These are phyloP conservation scores for Elaeis oleifera DNA, from an alignment of 202 grass and related monocot species.

Conservation along the genomic window DNA sequence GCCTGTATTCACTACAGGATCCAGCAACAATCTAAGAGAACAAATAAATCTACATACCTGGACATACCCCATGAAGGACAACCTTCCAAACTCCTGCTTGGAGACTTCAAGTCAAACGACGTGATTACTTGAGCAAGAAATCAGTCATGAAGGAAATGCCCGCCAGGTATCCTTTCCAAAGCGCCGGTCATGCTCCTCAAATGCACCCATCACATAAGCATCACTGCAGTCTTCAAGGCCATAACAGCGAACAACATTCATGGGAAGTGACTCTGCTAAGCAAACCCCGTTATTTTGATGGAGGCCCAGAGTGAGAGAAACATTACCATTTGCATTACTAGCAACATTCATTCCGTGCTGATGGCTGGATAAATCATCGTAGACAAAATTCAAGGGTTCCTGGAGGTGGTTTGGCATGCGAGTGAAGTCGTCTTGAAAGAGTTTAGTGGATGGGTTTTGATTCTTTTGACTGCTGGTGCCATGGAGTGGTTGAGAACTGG, in stretches of 20 bases:
- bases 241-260: slow-evolving; percentile 63
- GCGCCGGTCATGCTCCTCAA: slow-evolving; percentile 54
- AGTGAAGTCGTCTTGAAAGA: slow-evolving; percentile 34
- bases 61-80: no score
- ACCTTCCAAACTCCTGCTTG: no score
- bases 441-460: slow-evolving; percentile 17
- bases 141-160: slow-evolving; percentile 64
- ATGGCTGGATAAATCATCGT: slow-evolving; percentile 34
- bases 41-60: no score
- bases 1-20: no score
- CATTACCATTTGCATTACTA: slow-evolving; percentile 24
- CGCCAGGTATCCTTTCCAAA: slow-evolving; percentile 63
- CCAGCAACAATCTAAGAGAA: no score
- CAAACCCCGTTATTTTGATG: slow-evolving; percentile 73
- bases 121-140: slow-evolving; percentile 17
- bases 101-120: no score
- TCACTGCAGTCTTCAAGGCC: slow-evolving; percentile 80
- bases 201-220: slow-evolving; percentile 55
- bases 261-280: slow-evolving; percentile 54
- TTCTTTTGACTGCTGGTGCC: slow-evolving; percentile 29
- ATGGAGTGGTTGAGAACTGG: slow-evolving; percentile 37
- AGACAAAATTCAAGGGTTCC: slow-evolving; percentile 46
- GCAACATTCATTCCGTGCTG: slow-evolving; percentile 5
- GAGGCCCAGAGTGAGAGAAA: slow-evolving; percentile 81
- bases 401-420: slow-evolving; percentile 47